A percentile compares a stretch with the other conserved stretches of the same genome.
phyloP scores from a whole-genome alignment of 2,329 filamentous ascomycete species.

The Hymenoscyphus fraxineus region DNA sequence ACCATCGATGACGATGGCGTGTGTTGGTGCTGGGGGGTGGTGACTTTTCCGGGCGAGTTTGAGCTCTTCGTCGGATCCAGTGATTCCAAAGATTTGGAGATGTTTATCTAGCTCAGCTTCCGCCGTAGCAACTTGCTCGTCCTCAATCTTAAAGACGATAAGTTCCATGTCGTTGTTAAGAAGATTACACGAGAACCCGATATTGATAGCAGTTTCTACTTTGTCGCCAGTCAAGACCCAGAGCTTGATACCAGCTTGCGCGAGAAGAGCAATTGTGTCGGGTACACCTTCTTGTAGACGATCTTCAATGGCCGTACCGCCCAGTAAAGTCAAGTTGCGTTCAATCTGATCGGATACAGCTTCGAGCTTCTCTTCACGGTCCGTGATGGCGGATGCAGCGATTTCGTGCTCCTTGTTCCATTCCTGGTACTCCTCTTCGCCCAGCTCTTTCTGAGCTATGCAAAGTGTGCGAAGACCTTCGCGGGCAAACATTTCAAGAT shows the following conservation, averaged over 20 bases:
- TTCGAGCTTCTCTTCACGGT: constrained; percentile 91
- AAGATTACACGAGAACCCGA: constrained; percentile 97
- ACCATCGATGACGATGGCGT: constrained; percentile 91
- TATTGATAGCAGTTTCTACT: constrained; percentile 99
- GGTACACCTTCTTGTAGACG: constrained; percentile 94
- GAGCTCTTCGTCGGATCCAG: constrained; percentile 81
- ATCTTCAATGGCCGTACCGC: constrained; percentile 96
- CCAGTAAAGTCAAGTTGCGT: constrained; percentile 79
- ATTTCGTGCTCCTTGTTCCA: constrained; percentile 88
- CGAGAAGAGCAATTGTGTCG: constrained; percentile 88
- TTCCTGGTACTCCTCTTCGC: constrained; percentile 74
- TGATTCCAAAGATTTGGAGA: constrained; percentile 70
- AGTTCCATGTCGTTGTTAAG: constrained; percentile 98
- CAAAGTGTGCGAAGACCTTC: constrained; percentile 94
- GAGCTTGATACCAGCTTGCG: constrained; percentile 91
- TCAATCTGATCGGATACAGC: constrained; percentile 87
- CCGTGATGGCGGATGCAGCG: constrained; percentile 76
- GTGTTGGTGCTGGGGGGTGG: constrained; percentile 78
- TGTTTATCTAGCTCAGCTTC: constrained; percentile 72
- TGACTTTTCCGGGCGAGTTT: constrained; percentile 75
- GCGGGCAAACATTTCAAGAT: constrained; percentile 93
- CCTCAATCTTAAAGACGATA: constrained; percentile 80
- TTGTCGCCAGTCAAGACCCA: constrained; percentile 99
- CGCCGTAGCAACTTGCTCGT: constrained; percentile 61
- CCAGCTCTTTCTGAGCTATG: constrained; percentile 77